These are phyloP conservation scores for Urochloa ruziziensis DNA, from an alignment of 176 grass and related monocot genomes.

Conservation along the genomic window DNA sequence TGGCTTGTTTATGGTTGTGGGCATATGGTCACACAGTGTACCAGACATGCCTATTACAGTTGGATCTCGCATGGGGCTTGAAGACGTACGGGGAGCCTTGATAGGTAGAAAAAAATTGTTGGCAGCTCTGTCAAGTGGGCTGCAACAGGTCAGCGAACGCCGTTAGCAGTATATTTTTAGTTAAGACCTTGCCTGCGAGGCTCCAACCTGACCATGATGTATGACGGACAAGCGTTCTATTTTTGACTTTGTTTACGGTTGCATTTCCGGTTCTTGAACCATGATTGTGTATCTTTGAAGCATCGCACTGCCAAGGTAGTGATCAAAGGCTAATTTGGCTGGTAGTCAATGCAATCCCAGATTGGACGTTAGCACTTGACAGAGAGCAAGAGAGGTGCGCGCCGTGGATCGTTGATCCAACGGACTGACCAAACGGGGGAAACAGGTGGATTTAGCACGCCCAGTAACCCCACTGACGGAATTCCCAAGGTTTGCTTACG, in stretches of 20 bases:
- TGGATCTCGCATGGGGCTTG: not conserved
- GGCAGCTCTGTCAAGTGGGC: not conserved
- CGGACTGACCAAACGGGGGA: no score
- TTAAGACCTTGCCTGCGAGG: not conserved
- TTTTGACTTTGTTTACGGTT: not conserved
- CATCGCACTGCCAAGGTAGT: not conserved
- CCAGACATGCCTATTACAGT: not conserved
- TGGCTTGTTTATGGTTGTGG: constrained; percentile 16
- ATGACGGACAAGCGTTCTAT: not conserved
- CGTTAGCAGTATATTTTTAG: no score
- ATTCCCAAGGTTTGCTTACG: no score
- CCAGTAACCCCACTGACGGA: no score
- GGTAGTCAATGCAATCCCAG: not conserved
- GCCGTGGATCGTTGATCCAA: not conserved
- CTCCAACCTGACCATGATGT: not conserved
- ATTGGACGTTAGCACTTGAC: not conserved
- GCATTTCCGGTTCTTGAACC: not conserved
- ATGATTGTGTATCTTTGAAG: not conserved
- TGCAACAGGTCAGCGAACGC: constrained; percentile 14
- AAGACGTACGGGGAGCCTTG: not conserved
- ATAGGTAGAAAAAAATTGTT: not conserved
- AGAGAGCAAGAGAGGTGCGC: not conserved
- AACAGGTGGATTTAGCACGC: not conserved
- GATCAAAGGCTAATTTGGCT: not conserved
- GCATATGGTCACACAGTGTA: not conserved